These are phyloP conservation scores for Dryas alaskensis DNA, from an alignment of 306 rosid species.

Conservation along the genomic window DNA sequence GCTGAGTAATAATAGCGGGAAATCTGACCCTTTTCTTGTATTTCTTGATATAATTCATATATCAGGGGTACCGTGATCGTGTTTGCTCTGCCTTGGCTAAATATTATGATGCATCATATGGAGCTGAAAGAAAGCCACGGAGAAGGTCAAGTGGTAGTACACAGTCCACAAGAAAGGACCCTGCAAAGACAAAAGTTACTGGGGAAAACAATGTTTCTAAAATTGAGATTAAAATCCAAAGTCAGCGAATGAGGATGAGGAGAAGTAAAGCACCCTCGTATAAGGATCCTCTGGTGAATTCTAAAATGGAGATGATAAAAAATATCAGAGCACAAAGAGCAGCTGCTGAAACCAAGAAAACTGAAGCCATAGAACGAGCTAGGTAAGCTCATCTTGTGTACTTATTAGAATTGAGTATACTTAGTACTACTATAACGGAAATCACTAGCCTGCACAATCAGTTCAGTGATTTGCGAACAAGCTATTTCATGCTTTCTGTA, in stretches of 20 bases:
- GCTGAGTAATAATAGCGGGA: not conserved
- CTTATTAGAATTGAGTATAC: not conserved
- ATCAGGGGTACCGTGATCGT: constrained; percentile 74
- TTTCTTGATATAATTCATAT: not conserved
- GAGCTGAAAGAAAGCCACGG: constrained; percentile 62
- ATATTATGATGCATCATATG: constrained; percentile 54
- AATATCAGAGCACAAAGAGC: constrained; percentile 84
- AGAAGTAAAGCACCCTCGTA: constrained; percentile 58
- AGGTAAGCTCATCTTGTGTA: constrained; percentile 45
- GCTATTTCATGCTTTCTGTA: not conserved
- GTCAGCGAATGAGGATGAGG: constrained; percentile 28
- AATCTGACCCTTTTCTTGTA: not conserved
- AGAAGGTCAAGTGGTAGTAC: constrained; percentile 44
- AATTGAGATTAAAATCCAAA: constrained; percentile 32
- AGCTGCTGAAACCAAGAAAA: constrained; percentile 55
- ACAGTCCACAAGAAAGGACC: constrained; percentile 37
- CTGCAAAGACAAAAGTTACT: constrained; percentile 36
- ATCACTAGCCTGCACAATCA: not conserved
- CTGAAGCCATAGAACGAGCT: constrained; percentile 74
- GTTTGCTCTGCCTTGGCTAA: constrained; percentile 68
- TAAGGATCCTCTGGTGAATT: constrained; percentile 83
- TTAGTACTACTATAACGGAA: not conserved
- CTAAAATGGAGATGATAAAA: constrained; percentile 88
- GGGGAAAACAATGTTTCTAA: constrained; percentile 23
- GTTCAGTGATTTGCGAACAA: not conserved